phyloP scores from a whole-genome alignment of 2,329 filamentous ascomycete genomes.

The Aspergillus pseudoviridinutans region DNA sequence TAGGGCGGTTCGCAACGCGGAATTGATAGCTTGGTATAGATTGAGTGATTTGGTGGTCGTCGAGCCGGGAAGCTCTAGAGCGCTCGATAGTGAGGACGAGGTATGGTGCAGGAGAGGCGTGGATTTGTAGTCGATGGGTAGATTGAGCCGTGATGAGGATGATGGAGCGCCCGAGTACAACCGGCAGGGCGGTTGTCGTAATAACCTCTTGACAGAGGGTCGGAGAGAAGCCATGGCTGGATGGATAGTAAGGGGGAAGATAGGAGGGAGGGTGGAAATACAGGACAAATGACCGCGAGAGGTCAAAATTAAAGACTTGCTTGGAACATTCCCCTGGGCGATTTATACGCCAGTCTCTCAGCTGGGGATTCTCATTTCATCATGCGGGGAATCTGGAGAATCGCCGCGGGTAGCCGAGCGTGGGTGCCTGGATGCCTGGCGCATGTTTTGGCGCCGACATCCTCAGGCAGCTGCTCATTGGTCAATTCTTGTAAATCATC shows the following conservation, averaged over 20 bases:
- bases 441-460: neutral
- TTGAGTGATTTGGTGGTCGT: slow-evolving; percentile 81
- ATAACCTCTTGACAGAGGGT: slow-evolving; percentile 6
- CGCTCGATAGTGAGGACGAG: slow-evolving; percentile 65
- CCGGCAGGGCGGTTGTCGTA: slow-evolving; percentile 20
- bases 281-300: neutral
- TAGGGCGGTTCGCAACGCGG: slow-evolving; percentile 78
- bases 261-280: neutral
- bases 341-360: slow-evolving; percentile 2
- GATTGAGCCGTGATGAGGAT: slow-evolving; percentile 64
- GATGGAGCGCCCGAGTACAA: slow-evolving; percentile 46
- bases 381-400: slow-evolving; percentile 22
- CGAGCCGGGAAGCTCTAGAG: slow-evolving; percentile 69
- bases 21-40: slow-evolving; percentile 89
- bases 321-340: neutral
- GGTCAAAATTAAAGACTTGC: neutral
- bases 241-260: neutral
- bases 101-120: slow-evolving; percentile 79
- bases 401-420: slow-evolving; percentile 26
- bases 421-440: slow-evolving; percentile 6
- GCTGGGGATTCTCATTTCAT: neutral
- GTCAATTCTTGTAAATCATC: neutral
- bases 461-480: neutral
- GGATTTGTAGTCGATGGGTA: slow-evolving; percentile 80
- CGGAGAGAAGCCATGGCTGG: slow-evolving; percentile 10